Evolutionary conservation across 768 basidiomycete species (phyloP).

Genomic region (Collybiopsis confluens): DNA sequence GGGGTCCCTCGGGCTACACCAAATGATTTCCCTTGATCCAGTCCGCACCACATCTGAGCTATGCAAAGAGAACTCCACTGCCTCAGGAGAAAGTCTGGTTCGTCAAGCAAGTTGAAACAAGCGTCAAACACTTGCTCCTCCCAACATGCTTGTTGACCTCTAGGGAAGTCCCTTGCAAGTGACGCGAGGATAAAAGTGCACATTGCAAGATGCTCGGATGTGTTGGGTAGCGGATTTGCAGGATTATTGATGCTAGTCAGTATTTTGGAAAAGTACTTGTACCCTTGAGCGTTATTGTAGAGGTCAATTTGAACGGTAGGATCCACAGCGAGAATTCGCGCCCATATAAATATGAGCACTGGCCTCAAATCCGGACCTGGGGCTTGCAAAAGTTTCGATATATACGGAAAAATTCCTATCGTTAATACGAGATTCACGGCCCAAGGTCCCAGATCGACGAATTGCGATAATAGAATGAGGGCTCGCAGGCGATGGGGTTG

Average conservation of each 20-base stretch:
- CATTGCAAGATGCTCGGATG: conserved; percentile 96
- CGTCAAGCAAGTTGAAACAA: conserved; percentile 80
- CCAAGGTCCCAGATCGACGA: conserved; percentile 98
- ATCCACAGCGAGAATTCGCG: conserved; percentile 95
- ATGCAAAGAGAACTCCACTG: conserved; percentile 96
- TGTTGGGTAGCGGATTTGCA: conserved; percentile 79
- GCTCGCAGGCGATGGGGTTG: conserved; percentile 95
- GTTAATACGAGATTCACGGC: conserved; percentile 93
- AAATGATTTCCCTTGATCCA: conserved; percentile 85
- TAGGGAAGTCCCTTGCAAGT: conserved; percentile 83
- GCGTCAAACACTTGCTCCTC: conserved; percentile 79
- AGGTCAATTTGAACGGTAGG: conserved; percentile 88
- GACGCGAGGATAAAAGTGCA: conserved; percentile 94
- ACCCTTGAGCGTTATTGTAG: conserved; percentile 73
- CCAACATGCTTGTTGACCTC: conserved; percentile 84
- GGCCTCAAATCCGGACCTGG: conserved; percentile 94
- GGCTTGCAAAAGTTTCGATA: conserved; percentile 92
- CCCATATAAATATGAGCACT: conserved; percentile 98
- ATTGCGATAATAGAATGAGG: conserved; percentile 92
- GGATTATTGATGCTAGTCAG: conserved; percentile 35
- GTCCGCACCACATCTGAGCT: conserved; percentile 89
- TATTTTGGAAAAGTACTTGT: conserved; percentile 81
- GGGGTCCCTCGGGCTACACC: conserved; percentile 79
- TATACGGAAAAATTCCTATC: conserved; percentile 98
- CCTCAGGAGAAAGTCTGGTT: conserved; percentile 86